Evolutionary conservation across 768 basidiomycete genomes (phyloP).

Genomic region (Auricularia auricula-judae): DNA sequence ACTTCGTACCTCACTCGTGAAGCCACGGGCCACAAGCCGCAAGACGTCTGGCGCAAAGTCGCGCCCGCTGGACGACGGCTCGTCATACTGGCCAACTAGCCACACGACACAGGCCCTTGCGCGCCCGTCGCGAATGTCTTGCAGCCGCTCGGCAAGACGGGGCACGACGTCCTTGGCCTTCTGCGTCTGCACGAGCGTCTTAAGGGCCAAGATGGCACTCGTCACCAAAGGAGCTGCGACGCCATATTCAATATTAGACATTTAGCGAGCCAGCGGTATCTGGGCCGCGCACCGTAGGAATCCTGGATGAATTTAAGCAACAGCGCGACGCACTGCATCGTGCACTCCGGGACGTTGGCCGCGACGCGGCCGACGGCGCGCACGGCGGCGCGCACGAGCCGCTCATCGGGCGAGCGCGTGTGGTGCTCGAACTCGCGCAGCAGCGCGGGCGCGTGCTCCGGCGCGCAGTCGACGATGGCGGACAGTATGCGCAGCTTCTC

Average conservation of each 20-base stretch:
- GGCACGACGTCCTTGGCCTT: slow-evolving; percentile 39
- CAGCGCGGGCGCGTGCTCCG: slow-evolving; percentile 58
- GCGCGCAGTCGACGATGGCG: slow-evolving; percentile 36
- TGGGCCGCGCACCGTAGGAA: slow-evolving; percentile 43
- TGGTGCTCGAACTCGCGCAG: slow-evolving; percentile 87
- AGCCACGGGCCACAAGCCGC: slow-evolving; percentile 65
- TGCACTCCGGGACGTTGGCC: slow-evolving; percentile 51
- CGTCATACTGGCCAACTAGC: slow-evolving; percentile 85
- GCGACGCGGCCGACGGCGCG: slow-evolving; percentile 72
- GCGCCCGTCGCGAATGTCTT: slow-evolving; percentile 66
- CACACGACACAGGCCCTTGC: slow-evolving; percentile 85
- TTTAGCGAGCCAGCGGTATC: background rate
- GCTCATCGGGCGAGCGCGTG: slow-evolving; percentile 65
- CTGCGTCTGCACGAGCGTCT: slow-evolving; percentile 68
- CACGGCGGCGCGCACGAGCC: slow-evolving; percentile 61
- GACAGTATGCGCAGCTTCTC: slow-evolving; percentile 68
- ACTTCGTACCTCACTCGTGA: slow-evolving; percentile 48
- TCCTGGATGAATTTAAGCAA: slow-evolving; percentile 75
- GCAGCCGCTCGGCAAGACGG: slow-evolving; percentile 64
- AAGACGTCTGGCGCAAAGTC: slow-evolving; percentile 86
- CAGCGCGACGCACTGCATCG: slow-evolving; percentile 59
- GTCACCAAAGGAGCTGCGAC: slow-evolving; percentile 60
- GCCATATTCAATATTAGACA: background rate
- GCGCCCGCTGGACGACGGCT: slow-evolving; percentile 26
- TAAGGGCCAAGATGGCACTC: slow-evolving; percentile 75